A percentile compares a stretch with the other conserved stretches of the same genome.
Conservation (phyloP, 2,329 filamentous ascomycete genomes). For the Penicillium verrucosum region DNA sequence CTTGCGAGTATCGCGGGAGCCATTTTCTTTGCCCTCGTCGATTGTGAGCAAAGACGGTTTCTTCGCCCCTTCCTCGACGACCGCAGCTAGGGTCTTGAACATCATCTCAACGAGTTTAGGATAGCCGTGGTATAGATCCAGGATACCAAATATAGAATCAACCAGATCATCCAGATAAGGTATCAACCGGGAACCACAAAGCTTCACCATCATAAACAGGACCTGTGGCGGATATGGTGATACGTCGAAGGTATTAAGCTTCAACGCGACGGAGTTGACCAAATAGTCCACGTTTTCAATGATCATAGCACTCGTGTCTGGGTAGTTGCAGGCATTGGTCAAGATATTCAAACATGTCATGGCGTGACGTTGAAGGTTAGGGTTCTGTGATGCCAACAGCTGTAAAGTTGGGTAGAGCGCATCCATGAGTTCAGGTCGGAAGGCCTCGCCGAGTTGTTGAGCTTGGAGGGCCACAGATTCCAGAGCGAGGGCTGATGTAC, state of each 20-base stretch:
- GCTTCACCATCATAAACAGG: conserved; percentile 85
- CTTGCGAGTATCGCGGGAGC: conserved; percentile 29
- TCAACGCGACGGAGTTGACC: conserved; percentile 84
- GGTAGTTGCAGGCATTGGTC: conserved; percentile 71
- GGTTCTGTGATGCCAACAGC: conserved; percentile 70
- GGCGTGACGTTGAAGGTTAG: conserved; percentile 71
- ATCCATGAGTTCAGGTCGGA: conserved; percentile 83
- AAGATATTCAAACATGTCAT: conserved; percentile 78
- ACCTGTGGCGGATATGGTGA: conserved; percentile 89
- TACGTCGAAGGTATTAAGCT: conserved; percentile 87
- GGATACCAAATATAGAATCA: conserved; percentile 81
- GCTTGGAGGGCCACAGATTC: conserved; percentile 78
- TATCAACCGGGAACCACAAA: conserved; percentile 76
- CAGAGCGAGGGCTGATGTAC: conserved; percentile 71
- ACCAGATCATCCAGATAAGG: conserved; percentile 91
- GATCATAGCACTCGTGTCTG: conserved; percentile 71
- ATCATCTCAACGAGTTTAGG: conserved; percentile 77
- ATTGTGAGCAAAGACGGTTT: conserved; percentile 49
- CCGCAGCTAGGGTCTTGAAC: conserved; percentile 75
- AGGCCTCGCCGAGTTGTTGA: conserved; percentile 61
- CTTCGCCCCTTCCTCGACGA: conserved; percentile 77
- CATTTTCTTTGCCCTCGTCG: conserved; percentile 28
- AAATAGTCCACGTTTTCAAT: conserved; percentile 94
- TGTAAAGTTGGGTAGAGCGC: conserved; percentile 87
- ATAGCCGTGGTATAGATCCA: conserved; percentile 97